Evolutionary conservation across 768 basidiomycete species (phyloP), one percentile per base, ranked within the genome.

Genomic region (Podaxis mareebaensis): DNA sequence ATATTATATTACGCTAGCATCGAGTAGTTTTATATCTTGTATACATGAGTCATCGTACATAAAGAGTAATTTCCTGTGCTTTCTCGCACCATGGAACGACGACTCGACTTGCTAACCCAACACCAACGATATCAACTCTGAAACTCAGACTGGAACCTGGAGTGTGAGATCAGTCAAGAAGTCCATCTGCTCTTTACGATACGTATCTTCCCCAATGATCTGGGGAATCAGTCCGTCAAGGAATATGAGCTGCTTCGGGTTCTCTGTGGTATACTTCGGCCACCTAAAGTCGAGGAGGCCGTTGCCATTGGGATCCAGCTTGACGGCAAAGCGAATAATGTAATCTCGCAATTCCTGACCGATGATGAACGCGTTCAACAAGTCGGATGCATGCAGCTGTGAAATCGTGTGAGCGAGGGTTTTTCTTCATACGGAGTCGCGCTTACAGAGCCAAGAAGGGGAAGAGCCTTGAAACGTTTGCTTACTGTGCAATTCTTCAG

Each of bases 401-500:
- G 20, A 53, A 42, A 12, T 28, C 10, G n/a, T 4, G 57, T 53
- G 17, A 42, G 38, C 28, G 1, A 24, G 24, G n/a, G 12, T 11
- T 12, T n/a, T n/a, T 17, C 5, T 36, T 20, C n/a, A 17, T 6
- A 6, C 24, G 24, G 15, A 15, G 44, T 15, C 11, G 4, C 5
- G 67, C 79, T 69, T 48, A 80, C 82, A 10, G 83, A 76, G 49
- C 84, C 84, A 2, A 84, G 68, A 52, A 77, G 53, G 15, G 81
- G 79, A 0, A 78, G 52, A 0, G 2, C 20, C 55, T 85, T 85
- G 28, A 77, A 66, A 0, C 81, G 77, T 68, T 81, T 79, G 70
- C 71, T 81, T 67, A 81, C 83, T 84, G 54, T 20, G 5, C 13
- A 33, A 38, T 33, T 15, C 38, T 36, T 57, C 59, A 60, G 17